These are phyloP conservation scores for Ophiostoma australiae DNA, from an alignment of 2,329 filamentous ascomycete species.

Conservation along the genomic window DNA sequence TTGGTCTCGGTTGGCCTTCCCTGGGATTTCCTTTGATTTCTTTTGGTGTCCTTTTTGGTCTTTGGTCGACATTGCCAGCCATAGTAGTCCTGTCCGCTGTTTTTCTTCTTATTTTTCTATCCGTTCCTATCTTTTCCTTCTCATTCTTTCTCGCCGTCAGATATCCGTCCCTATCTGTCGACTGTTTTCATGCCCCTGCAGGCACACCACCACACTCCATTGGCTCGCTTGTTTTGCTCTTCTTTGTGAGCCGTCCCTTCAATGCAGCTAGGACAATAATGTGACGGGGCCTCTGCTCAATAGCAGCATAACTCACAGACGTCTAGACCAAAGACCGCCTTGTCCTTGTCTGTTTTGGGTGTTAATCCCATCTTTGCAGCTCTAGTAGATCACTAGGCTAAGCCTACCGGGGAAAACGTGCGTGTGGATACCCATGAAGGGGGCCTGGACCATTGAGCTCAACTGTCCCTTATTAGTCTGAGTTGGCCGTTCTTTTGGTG, in stretches of 20 bases:
- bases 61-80: background rate
- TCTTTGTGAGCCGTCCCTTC: constrained; percentile 3
- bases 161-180: background rate
- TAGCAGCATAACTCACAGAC: background rate
- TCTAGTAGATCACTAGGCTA: constrained; percentile 3
- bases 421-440: constrained; percentile 11
- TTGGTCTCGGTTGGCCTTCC: background rate
- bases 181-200: constrained; percentile 17
- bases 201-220: constrained; percentile 17
- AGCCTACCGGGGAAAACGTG: constrained; percentile 10
- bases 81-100: background rate
- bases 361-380: background rate
- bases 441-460: background rate
- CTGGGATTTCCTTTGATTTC: background rate
- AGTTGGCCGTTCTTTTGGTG: background rate
- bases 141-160: background rate
- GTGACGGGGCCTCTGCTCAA: constrained; percentile 15
- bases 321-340: background rate
- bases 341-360: constrained; percentile 1
- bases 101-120: background rate
- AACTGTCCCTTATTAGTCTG: background rate
- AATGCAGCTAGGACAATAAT: constrained; percentile 12
- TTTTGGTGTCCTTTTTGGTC: no score
- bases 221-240: constrained; percentile 8
- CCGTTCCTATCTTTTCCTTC: background rate